These are phyloP conservation scores for Aureobasidium sp. DNA, from an alignment of 2,329 filamentous ascomycete genomes.

Conservation along the genomic window DNA sequence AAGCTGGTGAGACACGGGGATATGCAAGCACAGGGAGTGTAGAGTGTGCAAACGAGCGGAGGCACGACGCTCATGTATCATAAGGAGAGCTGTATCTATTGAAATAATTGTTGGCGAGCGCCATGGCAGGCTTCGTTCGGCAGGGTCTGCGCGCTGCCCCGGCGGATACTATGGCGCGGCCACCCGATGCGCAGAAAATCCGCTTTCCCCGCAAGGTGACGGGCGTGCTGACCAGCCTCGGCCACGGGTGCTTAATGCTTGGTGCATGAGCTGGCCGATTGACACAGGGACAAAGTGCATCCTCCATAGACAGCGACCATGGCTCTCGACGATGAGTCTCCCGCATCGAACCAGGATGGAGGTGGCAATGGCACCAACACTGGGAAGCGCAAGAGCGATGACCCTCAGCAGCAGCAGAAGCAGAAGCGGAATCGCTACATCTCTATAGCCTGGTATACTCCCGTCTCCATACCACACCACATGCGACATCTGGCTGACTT, in stretches of 20 bases:
- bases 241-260: neutral
- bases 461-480: neutral
- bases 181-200: neutral
- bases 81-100: no score
- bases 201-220: slow-evolving; percentile 1
- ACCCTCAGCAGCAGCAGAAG: slow-evolving; percentile 31
- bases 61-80: no score
- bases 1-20: neutral
- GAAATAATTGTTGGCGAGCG: no score
- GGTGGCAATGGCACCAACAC: neutral
- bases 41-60: neutral
- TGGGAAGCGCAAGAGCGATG: slow-evolving; percentile 39
- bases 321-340: neutral
- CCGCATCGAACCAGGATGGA: neutral
- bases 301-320: neutral
- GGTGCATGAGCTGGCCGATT: neutral
- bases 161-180: neutral
- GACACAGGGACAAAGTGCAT: neutral
- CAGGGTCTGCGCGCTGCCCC: no score
- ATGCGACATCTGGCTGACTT: slow-evolving; percentile 10
- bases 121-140: no score
- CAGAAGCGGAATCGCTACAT: slow-evolving; percentile 61
- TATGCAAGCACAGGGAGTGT: neutral
- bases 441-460: slow-evolving; percentile 55
- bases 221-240: neutral